Percentiles rank a stretch among this genome's conserved stretches.
Evolutionary conservation across 805 yeast genomes (phyloP).

Genomic region (Maudiozyma turicensis): DNA sequence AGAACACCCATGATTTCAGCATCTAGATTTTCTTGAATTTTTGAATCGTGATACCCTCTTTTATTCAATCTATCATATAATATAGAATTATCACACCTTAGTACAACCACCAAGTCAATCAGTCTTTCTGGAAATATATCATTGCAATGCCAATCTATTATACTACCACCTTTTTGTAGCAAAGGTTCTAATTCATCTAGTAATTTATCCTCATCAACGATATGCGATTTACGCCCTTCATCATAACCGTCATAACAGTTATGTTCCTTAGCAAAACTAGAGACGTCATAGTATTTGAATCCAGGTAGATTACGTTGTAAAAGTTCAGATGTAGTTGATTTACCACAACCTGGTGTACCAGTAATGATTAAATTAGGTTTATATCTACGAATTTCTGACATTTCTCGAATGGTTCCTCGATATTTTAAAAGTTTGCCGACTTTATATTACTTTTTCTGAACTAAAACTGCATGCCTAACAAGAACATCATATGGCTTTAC

Average conservation of each 20-base stretch:
- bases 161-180: slow-evolving; percentile 74
- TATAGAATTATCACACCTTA: slow-evolving; percentile 62
- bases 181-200: slow-evolving; percentile 73
- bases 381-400: slow-evolving; percentile 17
- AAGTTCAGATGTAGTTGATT: slow-evolving; percentile 26
- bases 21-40: slow-evolving; percentile 85
- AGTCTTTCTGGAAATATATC: slow-evolving; percentile 89
- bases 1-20: slow-evolving; percentile 96
- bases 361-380: slow-evolving; percentile 75
- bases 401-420: background rate
- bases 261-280: slow-evolving; percentile 72
- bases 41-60: slow-evolving; percentile 71
- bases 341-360: slow-evolving; percentile 73
- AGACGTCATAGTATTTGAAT: slow-evolving; percentile 47
- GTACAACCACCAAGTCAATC: slow-evolving; percentile 85
- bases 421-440: too few species aligned
- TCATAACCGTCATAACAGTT: slow-evolving; percentile 78
- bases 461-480: too few species aligned
- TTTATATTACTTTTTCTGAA: too few species aligned
- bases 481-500: too few species aligned
- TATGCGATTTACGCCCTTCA: slow-evolving; percentile 70
- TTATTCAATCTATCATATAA: slow-evolving; percentile 67
- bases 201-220: slow-evolving; percentile 87
- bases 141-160: slow-evolving; percentile 96
- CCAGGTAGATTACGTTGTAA: slow-evolving; percentile 30